These are phyloP conservation scores for Monosporozyma unispora DNA, from an alignment of 805 yeast species.

Conservation along the genomic window DNA sequence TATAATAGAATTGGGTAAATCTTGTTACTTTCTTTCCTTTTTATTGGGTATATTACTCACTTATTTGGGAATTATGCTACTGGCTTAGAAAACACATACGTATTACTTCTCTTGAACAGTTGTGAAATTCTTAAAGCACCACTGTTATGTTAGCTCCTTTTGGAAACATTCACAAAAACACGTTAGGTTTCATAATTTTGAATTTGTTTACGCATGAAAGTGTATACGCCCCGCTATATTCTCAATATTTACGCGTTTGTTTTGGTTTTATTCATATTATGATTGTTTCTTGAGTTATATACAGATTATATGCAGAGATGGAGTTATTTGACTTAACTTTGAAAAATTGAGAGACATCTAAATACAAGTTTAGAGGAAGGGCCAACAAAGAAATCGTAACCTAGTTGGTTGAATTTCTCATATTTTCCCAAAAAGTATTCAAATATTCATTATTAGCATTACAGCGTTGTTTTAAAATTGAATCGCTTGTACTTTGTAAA, in stretches of 20 bases:
- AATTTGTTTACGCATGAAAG: neutral
- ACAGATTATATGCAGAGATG: neutral
- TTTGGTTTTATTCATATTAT: no score
- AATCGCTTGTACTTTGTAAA: constrained; percentile 30
- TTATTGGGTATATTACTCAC: neutral
- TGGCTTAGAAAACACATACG: neutral
- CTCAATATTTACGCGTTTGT: neutral
- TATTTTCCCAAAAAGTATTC: constrained; percentile 12
- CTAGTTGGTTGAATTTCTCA: neutral
- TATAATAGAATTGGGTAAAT: neutral
- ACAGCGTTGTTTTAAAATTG: constrained; percentile 32
- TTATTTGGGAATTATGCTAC: neutral
- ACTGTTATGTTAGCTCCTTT: no score
- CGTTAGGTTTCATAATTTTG: neutral
- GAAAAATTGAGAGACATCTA: neutral
- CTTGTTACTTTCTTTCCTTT: neutral
- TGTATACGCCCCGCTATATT: neutral
- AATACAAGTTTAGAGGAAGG: neutral
- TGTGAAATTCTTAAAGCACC: neutral
- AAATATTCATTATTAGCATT: constrained; percentile 24
- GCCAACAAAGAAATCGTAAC: neutral
- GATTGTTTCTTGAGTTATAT: neutral
- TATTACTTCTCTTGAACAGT: neutral
- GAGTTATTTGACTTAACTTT: neutral
- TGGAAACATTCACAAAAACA: no score